Percentiles rank a stretch among this genome's conserved stretches.
Conservation (phyloP, 495 filamentous ascomycete genomes). For the Astrothelium macrocarpum region DNA sequence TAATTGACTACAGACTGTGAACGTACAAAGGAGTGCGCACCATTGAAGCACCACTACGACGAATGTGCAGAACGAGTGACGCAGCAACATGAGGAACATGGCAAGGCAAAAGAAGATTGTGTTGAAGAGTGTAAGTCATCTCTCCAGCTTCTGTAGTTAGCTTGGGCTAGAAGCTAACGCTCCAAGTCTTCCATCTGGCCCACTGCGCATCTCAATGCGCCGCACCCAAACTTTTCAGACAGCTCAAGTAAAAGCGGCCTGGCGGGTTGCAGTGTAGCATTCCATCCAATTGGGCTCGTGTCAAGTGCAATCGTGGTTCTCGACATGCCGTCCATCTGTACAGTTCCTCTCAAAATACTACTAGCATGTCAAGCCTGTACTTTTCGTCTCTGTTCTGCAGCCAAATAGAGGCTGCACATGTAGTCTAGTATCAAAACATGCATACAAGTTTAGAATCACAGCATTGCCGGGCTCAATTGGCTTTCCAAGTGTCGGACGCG, state of each 20-base stretch:
- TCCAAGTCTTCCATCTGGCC: conserved; percentile 88
- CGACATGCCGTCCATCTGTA: not conserved
- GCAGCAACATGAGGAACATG: conserved; percentile 53
- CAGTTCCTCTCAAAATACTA: not conserved
- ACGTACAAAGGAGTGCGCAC: conserved; percentile 71
- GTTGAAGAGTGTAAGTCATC: conserved; percentile 88
- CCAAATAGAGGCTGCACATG: not conserved
- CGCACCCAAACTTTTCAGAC: conserved; percentile 86
- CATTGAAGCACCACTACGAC: conserved; percentile 93
- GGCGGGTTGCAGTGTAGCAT: not conserved
- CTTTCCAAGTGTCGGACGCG: not conserved
- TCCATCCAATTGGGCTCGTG: not conserved
- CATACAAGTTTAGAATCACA: conserved; percentile 5
- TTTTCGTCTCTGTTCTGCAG: not conserved
- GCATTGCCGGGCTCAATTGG: not conserved
- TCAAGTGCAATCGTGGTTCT: not conserved
- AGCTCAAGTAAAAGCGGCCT: conserved; percentile 59
- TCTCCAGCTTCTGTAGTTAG: not conserved
- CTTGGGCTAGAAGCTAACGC: conserved; percentile 7
- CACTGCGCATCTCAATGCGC: conserved; percentile 89
- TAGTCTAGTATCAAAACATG: not conserved
- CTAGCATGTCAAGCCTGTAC: not conserved
- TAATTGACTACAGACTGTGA: conserved; percentile 60
- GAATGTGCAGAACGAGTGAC: conserved; percentile 94
- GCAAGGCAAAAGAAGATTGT: conserved; percentile 78